Evolutionary conservation across 495 filamentous ascomycete genomes (phyloP), one percentile per base, ranked within the genome.

Genomic region (Cairneyella variabilis): DNA sequence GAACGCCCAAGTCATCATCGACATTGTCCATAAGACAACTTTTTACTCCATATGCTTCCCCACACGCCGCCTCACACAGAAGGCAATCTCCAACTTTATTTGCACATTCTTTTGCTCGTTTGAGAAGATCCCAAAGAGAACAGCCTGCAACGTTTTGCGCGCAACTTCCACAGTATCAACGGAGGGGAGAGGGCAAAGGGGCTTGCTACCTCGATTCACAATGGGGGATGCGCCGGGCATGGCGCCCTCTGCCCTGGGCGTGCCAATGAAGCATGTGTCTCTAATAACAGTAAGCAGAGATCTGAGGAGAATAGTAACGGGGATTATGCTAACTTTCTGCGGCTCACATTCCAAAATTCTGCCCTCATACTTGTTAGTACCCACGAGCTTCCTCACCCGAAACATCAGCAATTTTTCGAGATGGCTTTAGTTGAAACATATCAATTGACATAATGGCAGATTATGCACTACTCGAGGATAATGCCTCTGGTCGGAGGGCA

Each of bases 391-490:
- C 45, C 7, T 23, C 27, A 42, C 46, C 18, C 14, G 41, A 17
- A 32, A 47, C 8, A 44, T n/a, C n/a, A n/a, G n/a, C 12, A 28
- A 26, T 20, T 56, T 18, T 5, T 27, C 22, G 28, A 22, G 18
- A 38, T 21, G 27, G 30, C 20, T 17, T 51, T 23, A 38, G 28
- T n/a, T 27, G 26, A 8, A 18, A 16, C 28, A 18, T 32, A 20
- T 58, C 39, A 32, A 37, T 40, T 58, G 32, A 58, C 40, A 61
- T 16, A 4, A 38, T 42, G 25, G 23, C 38, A 64, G 61, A 77
- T 97, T 34, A 83, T 91, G 73, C 92, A 96, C 72, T 97, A 97
- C 65, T 96, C 91, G 11, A 80, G 91, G 58, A 79, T 91, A 38
- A 98, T 98, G 93, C 85, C 89, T 5, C 76, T 83, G 17, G 79